Evolutionary conservation across 2,329 filamentous ascomycete genomes (phyloP).

Genomic region (Phialocephala subalpina): DNA sequence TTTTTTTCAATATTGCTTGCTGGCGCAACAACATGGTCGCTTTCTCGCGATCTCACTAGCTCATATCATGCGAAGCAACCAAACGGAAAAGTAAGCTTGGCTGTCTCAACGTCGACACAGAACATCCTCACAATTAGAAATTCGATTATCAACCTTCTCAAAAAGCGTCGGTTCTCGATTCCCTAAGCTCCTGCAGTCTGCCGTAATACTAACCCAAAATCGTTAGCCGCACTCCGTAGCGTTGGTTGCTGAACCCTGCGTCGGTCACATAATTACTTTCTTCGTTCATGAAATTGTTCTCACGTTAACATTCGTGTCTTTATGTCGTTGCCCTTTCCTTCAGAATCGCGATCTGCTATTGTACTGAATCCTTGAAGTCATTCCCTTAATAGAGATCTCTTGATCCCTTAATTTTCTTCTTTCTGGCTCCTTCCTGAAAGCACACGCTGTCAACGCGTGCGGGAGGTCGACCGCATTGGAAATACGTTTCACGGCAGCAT

Average conservation of each 20-base stretch:
- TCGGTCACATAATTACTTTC: conserved; percentile 4
- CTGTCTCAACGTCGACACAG: conserved; percentile 13
- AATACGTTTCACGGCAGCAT: conserved; percentile 29
- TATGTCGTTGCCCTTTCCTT: conserved; percentile 13
- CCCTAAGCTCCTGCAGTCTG: conserved; percentile 3
- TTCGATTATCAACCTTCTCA: conserved; percentile 15
- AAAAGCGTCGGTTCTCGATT: neutral
- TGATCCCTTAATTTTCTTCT: conserved; percentile 18
- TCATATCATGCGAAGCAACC: conserved; percentile 15
- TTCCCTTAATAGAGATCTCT: conserved; percentile 19
- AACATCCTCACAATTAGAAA: neutral
- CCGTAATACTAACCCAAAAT: conserved; percentile 8
- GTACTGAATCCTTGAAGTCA: conserved; percentile 19
- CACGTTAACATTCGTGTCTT: conserved; percentile 18
- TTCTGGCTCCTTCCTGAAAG: neutral
- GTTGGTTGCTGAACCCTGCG: neutral
- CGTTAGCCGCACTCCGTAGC: conserved; percentile 1
- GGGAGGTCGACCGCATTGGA: conserved; percentile 21
- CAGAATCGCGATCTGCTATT: conserved; percentile 8
- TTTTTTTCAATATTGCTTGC: conserved; percentile 39
- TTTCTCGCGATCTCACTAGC: conserved; percentile 17
- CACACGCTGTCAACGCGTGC: neutral
- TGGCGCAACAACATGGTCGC: conserved; percentile 46
- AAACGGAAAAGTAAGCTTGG: neutral
- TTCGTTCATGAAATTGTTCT: conserved; percentile 17